Conservation (phyloP, 257 asterid genomes). For the Fraxinus cuspidata region DNA sequence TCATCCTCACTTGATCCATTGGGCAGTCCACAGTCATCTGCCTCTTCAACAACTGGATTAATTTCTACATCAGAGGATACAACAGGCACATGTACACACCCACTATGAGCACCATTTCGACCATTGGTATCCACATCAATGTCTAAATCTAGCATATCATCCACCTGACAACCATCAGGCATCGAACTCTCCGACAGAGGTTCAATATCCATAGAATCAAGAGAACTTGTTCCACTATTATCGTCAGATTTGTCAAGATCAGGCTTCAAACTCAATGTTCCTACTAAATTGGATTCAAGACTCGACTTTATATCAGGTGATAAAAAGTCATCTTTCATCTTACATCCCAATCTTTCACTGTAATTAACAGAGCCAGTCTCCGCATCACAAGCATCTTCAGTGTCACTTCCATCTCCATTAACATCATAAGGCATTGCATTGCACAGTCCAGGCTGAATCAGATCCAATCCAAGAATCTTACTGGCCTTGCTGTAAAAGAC, state of each 20-base stretch:
- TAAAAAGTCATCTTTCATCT: slow-evolving; percentile 42
- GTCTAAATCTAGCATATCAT: slow-evolving; percentile 42
- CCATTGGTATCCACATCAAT: slow-evolving; percentile 31
- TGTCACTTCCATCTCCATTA: slow-evolving; percentile 65
- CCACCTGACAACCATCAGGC: slow-evolving; percentile 27
- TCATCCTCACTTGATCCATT: slow-evolving; percentile 30
- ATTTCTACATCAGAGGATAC: slow-evolving; percentile 31
- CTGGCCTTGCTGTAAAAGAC: slow-evolving; percentile 83
- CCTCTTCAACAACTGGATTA: slow-evolving; percentile 31
- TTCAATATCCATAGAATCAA: slow-evolving; percentile 39
- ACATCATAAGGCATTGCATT: slow-evolving; percentile 39
- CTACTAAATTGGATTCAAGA: slow-evolving; percentile 39
- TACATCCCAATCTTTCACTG: slow-evolving; percentile 42
- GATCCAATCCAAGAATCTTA: slow-evolving; percentile 75
- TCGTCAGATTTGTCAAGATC: slow-evolving; percentile 39
- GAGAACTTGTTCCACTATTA: slow-evolving; percentile 30
- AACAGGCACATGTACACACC: slow-evolving; percentile 24
- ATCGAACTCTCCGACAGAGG: slow-evolving; percentile 29
- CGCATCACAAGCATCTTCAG: slow-evolving; percentile 63
- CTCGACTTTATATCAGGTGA: slow-evolving; percentile 34
- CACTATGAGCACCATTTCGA: slow-evolving; percentile 27
- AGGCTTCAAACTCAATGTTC: slow-evolving; percentile 34
- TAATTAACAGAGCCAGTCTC: slow-evolving; percentile 44
- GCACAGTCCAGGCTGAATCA: slow-evolving; percentile 42
- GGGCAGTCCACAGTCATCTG: slow-evolving; percentile 29